Conservation (phyloP, 805 yeast species). For the Zygosaccharomyces pseudorouxii region DNA sequence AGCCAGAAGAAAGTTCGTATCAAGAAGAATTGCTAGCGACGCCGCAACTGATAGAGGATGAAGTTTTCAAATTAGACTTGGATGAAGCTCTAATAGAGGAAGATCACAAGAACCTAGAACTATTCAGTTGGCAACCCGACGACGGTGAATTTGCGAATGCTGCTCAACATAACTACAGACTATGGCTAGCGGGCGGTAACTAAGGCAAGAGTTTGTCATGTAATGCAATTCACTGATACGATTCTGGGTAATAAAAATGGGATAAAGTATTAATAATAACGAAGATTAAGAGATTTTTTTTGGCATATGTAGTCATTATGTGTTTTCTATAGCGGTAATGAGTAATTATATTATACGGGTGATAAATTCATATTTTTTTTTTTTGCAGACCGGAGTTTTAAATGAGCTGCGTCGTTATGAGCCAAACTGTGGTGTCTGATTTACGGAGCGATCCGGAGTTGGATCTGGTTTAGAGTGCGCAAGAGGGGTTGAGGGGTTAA, state of each 20-base stretch:
- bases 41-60: slow-evolving; percentile 10
- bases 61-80: slow-evolving; percentile 15
- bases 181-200: slow-evolving; percentile 21
- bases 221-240: not conserved
- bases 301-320: not conserved
- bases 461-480: no score
- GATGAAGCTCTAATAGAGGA: slow-evolving; percentile 6
- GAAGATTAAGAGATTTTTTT: not conserved
- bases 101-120: slow-evolving; percentile 2
- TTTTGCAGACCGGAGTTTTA: not conserved
- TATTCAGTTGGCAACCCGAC: slow-evolving; percentile 8
- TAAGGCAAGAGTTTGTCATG: not conserved
- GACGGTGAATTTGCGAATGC: slow-evolving; percentile 24
- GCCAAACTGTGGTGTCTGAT: not conserved
- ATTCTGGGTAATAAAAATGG: not conserved
- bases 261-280: not conserved
- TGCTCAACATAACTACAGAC: slow-evolving; percentile 31
- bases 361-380: not conserved
- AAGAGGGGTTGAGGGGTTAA: no score
- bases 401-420: not conserved
- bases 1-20: slow-evolving; percentile 6
- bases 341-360: not conserved
- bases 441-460: not conserved
- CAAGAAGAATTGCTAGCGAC: slow-evolving; percentile 9
- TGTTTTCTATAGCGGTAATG: slow-evolving; percentile 3